Conservation (phyloP, 176 grass and related monocot species). For the Stipa capillata region DNA sequence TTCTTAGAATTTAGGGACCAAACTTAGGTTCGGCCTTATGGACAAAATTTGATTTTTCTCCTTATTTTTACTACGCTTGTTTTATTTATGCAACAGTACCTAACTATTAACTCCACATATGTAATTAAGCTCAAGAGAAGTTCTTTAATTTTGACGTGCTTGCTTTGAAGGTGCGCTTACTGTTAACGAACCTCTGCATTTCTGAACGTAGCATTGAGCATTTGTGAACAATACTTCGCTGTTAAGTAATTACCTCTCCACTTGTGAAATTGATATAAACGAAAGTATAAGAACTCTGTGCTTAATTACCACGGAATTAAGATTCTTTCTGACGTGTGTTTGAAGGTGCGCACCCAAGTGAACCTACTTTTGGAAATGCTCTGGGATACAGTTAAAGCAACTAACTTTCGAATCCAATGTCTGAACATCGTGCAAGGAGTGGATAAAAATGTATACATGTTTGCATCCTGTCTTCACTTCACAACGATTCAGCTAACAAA, state of each 20-base stretch:
- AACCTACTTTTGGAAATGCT: neutral
- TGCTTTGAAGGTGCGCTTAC: too few relatives aligned
- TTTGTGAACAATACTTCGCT: neutral
- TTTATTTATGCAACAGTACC: neutral
- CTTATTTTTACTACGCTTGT: too few relatives aligned
- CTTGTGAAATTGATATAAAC: neutral
- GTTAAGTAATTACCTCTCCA: neutral
- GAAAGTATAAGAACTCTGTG: neutral
- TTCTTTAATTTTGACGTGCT: too few relatives aligned
- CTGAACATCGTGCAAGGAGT: neutral
- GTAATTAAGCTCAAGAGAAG: neutral
- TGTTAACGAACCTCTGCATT: too few relatives aligned
- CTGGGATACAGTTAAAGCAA: neutral
- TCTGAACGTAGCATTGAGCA: too few relatives aligned
- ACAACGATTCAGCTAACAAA: neutral
- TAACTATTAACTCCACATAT: too few relatives aligned
- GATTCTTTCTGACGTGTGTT: neutral
- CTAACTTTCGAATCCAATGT: neutral
- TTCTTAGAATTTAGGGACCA: too few relatives aligned
- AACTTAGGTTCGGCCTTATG: too few relatives aligned
- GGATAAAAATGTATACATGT: neutral
- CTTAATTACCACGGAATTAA: neutral
- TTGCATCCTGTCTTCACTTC: neutral
- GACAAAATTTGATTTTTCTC: too few relatives aligned
- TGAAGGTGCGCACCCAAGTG: neutral